These are phyloP conservation scores for Aschersonia sp. DNA, from an alignment of 2,329 filamentous ascomycete genomes.

Conservation along the genomic window DNA sequence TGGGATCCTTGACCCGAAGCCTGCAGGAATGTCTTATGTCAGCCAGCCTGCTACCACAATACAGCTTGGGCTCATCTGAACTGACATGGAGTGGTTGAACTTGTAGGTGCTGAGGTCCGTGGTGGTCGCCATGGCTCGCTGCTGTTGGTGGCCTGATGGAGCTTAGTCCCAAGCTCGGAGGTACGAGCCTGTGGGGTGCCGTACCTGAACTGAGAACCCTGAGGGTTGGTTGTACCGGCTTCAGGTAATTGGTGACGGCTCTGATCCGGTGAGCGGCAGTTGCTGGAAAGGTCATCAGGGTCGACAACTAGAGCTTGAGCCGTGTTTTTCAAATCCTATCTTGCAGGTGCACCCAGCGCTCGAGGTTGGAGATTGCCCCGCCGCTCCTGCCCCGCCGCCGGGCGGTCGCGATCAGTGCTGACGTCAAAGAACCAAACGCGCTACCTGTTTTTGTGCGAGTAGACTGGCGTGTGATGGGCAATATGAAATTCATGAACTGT, in stretches of 20 bases:
- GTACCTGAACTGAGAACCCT: constrained; percentile 3
- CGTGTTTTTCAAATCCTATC: not conserved
- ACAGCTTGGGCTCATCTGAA: not conserved
- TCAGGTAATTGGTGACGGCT: constrained; percentile 5
- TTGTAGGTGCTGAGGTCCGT: constrained; percentile 71
- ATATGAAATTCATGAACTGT: too few relatives aligned
- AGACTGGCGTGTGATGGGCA: too few relatives aligned
- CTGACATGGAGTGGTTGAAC: constrained; percentile 76
- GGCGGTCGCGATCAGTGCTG: too few relatives aligned
- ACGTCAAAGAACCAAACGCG: too few relatives aligned
- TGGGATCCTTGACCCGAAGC: constrained; percentile 90
- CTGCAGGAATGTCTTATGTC: constrained; percentile 24
- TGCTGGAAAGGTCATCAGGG: constrained; percentile 6
- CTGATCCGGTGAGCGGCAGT: not conserved
- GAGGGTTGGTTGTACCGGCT: constrained; percentile 8
- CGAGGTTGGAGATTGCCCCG: too few relatives aligned
- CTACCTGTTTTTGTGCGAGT: too few relatives aligned
- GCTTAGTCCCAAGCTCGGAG: not conserved
- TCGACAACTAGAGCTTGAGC: not conserved
- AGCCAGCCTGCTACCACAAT: not conserved
- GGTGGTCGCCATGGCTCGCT: constrained; percentile 41
- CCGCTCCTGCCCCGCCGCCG: too few relatives aligned
- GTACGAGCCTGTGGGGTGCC: not conserved
- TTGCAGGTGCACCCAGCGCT: too few relatives aligned
- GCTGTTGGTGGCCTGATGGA: constrained; percentile 1